These are phyloP conservation scores for Pinus albicaulis DNA, from an alignment of 75 land plant species.

Conservation along the genomic window DNA sequence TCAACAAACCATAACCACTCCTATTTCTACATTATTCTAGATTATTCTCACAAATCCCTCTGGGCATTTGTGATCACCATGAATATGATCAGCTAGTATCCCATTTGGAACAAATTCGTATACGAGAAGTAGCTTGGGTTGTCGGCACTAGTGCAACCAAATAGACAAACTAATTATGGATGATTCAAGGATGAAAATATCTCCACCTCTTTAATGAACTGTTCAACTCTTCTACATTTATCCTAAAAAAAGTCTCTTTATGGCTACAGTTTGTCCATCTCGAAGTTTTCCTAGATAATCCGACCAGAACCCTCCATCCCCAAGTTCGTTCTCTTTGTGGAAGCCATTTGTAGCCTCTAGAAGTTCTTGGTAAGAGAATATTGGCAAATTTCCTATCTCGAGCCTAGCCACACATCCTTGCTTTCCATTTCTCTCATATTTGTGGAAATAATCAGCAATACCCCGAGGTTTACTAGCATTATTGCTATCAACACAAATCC, in stretches of 20 bases:
- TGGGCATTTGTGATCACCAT: conserved; percentile 11
- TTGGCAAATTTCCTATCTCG: not conserved
- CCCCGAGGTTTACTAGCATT: not conserved
- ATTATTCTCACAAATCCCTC: not conserved
- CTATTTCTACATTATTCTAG: too few relatives aligned
- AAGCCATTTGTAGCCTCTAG: conserved; percentile 24
- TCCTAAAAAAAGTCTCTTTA: conserved; percentile 8
- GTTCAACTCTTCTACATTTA: conserved; percentile 2
- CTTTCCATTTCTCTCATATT: not conserved
- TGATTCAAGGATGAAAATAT: conserved; percentile 31
- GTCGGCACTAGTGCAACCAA: conserved; percentile 22
- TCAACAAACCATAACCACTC: too few relatives aligned
- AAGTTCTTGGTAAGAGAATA: conserved; percentile 17
- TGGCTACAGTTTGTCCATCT: conserved; percentile 19
- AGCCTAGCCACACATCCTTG: not conserved
- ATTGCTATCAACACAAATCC: not conserved
- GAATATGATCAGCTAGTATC: conserved; percentile 40
- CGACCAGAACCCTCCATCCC: conserved; percentile 17
- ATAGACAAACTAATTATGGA: conserved; percentile 24
- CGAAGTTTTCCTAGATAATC: conserved; percentile 14
- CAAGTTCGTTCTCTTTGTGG: conserved; percentile 19
- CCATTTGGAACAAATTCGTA: conserved; percentile 47
- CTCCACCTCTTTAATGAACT: conserved; percentile 28
- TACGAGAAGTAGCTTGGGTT: conserved; percentile 25
- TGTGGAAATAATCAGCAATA: not conserved